phyloP scores from a whole-genome alignment of 2,329 filamentous ascomycete genomes.

The Ophiocordyceps sinensis region DNA sequence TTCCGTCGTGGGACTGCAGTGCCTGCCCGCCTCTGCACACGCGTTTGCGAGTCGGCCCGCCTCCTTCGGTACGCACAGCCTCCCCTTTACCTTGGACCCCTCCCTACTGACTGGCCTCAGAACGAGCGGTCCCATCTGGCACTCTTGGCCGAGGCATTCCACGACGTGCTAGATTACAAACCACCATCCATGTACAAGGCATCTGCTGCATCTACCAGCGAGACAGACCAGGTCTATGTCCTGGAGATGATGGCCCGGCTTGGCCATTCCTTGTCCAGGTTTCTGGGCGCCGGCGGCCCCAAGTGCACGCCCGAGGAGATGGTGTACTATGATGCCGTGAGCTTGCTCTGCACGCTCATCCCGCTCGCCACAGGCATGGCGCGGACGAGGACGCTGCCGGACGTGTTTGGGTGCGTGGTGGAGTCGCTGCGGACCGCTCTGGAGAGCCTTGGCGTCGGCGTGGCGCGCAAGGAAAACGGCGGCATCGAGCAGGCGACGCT shows the following conservation, averaged over 20 bases:
- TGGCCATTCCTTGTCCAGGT: conserved; percentile 24
- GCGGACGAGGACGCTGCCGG: conserved; percentile 8
- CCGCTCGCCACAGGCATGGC: conserved; percentile 12
- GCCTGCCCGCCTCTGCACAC: conserved; percentile 24
- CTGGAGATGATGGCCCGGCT: conserved; percentile 26
- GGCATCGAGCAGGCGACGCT: conserved; percentile 7
- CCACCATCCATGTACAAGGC: conserved; percentile 37
- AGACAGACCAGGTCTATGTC: conserved; percentile 29
- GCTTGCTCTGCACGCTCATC: conserved; percentile 23
- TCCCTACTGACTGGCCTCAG: conserved; percentile 17
- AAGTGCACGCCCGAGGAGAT: conserved; percentile 27
- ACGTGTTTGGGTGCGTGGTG: conserved; percentile 12
- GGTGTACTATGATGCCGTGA: conserved; percentile 27
- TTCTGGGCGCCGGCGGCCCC: conserved; percentile 16
- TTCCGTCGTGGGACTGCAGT: conserved; percentile 30
- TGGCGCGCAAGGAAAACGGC: conserved; percentile 4
- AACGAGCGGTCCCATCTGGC: conserved; percentile 33
- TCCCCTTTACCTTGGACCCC: too few species aligned
- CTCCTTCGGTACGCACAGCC: conserved; percentile 28
- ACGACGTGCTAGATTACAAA: conserved; percentile 33
- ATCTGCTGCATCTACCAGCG: conserved; percentile 17
- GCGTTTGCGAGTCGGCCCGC: conserved; percentile 34
- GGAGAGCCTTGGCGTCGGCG: conserved; percentile 9
- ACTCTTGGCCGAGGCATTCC: conserved; percentile 34
- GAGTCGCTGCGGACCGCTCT: conserved; percentile 13